phyloP scores from a whole-genome alignment of 345 rosid species.

The Eucalyptus marginata region DNA sequence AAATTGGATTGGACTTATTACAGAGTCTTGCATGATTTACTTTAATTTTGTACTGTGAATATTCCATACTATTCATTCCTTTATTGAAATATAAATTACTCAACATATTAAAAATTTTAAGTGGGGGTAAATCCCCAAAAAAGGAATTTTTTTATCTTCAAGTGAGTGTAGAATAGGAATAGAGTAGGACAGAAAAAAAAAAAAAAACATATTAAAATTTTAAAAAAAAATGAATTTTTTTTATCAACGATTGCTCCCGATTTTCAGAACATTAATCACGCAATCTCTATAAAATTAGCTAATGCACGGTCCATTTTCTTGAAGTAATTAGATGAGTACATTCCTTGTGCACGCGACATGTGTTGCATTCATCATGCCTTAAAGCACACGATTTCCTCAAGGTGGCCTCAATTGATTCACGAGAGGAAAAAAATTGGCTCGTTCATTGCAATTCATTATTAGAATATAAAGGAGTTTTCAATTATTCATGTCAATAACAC shows the following conservation, averaged over 20 bases:
- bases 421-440: background rate
- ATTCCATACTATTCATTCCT: background rate
- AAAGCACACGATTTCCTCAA: background rate
- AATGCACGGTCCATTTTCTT: background rate
- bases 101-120: background rate
- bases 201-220: background rate
- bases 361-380: background rate
- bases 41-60: background rate
- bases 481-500: background rate
- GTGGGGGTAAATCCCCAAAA: no score
- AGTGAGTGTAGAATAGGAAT: no score
- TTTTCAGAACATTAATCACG: background rate
- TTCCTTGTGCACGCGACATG: background rate
- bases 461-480: background rate
- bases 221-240: background rate
- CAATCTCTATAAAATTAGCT: background rate
- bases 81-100: background rate
- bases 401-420: background rate
- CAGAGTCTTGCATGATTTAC: background rate
- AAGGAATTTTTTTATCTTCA: no score
- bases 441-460: background rate
- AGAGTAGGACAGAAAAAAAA: no score
- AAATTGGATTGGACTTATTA: background rate
- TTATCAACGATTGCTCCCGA: background rate
- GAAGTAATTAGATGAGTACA: background rate